Conservation (phyloP, 805 yeast species). For the Sungouiella blattae region DNA sequence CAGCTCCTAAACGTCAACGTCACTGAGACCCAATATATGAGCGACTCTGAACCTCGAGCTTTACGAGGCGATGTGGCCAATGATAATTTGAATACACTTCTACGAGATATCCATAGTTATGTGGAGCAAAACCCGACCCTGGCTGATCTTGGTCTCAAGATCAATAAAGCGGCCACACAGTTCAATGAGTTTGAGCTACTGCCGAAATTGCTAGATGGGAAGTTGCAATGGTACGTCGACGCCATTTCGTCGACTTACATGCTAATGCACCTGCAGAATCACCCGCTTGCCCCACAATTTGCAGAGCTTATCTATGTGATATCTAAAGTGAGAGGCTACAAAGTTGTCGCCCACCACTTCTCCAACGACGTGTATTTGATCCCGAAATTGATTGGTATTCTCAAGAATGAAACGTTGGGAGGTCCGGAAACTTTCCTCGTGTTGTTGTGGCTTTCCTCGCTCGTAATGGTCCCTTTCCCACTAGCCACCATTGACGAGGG, state of each 20-base stretch:
- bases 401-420: conserved; percentile 9
- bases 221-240: conserved; percentile 32
- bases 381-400: conserved; percentile 23
- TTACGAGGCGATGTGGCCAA: no score
- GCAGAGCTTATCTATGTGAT: conserved; percentile 52
- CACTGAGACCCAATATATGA: no score
- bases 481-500: conserved; percentile 36
- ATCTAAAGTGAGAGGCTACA: conserved; percentile 64
- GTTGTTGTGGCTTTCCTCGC: conserved; percentile 68
- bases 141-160: no score
- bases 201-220: conserved; percentile 49
- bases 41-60: no score
- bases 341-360: conserved; percentile 55
- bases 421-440: conserved; percentile 32
- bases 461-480: conserved; percentile 73
- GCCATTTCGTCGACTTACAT: conserved; percentile 26
- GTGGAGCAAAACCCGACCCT: no score
- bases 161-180: conserved; percentile 7
- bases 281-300: conserved; percentile 12
- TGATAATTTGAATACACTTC: no score
- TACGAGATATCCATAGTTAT: no score
- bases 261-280: conserved; percentile 2
- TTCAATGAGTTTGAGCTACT: conserved; percentile 52
- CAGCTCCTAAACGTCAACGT: no score
- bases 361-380: conserved; percentile 56